Percentiles rank a stretch among this genome's conserved stretches.
Conservation (phyloP, 768 basidiomycete species). For the Tylopilus sp. region DNA sequence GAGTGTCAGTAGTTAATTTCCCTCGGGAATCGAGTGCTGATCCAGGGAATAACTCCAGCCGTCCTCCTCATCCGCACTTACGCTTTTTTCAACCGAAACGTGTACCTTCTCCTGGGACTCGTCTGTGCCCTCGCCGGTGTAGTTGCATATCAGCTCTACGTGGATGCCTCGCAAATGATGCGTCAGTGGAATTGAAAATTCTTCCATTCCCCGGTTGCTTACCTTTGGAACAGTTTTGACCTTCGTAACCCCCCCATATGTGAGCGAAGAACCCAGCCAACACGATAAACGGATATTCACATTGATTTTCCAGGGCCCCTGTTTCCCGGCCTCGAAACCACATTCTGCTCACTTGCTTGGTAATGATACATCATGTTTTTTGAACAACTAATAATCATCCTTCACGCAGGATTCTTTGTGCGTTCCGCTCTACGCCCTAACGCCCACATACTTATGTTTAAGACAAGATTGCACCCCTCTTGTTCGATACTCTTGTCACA, state of each 20-base stretch:
- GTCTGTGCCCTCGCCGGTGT: constrained; percentile 67
- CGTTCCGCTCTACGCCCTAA: constrained; percentile 22
- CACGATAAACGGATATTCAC: not conserved
- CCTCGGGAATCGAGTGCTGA: not conserved
- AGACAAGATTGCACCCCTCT: constrained; percentile 71
- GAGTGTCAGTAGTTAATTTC: constrained; percentile 48
- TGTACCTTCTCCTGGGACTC: constrained; percentile 60
- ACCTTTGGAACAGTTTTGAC: constrained; percentile 47
- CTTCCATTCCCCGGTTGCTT: constrained; percentile 5
- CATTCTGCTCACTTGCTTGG: constrained; percentile 81
- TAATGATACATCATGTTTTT: constrained; percentile 29
- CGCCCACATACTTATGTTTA: constrained; percentile 5
- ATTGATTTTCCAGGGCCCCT: constrained; percentile 53
- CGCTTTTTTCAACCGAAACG: constrained; percentile 80
- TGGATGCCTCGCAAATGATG: constrained; percentile 74
- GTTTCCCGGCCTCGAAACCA: constrained; percentile 78
- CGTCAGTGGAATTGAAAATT: constrained; percentile 38
- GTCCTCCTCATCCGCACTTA: constrained; percentile 82
- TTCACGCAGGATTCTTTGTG: constrained; percentile 52
- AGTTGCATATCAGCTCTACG: constrained; percentile 78
- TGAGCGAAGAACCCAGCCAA: constrained; percentile 28
- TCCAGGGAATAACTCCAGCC: constrained; percentile 36
- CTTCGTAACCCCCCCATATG: constrained; percentile 61
- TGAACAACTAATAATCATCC: constrained; percentile 5
- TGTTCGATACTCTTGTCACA: constrained; percentile 79